These are phyloP conservation scores for Phytomonas francai DNA, from an alignment of 208 protist genomes.

Conservation along the genomic window DNA sequence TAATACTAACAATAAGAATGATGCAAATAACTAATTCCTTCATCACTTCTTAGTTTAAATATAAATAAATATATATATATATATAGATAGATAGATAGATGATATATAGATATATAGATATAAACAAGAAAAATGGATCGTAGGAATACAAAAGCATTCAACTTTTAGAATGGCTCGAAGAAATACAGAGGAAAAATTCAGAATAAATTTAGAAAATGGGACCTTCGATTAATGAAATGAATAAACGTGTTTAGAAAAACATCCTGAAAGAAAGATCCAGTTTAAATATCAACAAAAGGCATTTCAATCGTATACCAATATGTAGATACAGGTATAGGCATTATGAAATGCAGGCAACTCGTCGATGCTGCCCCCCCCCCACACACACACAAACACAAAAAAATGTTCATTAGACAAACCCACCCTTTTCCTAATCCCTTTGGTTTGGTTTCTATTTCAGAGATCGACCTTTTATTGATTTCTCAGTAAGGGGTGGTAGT, in stretches of 20 bases:
- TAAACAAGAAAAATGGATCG: slow-evolving; percentile 4
- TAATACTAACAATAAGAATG: too few relatives aligned
- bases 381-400: too few relatives aligned
- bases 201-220: slow-evolving; percentile 1
- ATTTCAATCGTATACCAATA: slow-evolving; percentile 1
- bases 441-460: too few relatives aligned
- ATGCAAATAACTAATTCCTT: too few relatives aligned
- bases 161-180: background rate
- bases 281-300: background rate
- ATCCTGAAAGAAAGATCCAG: slow-evolving; percentile 2
- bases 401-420: too few relatives aligned
- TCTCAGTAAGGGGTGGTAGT: background rate
- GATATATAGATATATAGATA: background rate
- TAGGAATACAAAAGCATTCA: slow-evolving; percentile 7
- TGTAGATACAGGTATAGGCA: background rate
- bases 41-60: too few relatives aligned
- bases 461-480: background rate
- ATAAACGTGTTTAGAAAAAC: background rate
- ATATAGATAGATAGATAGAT: too few relatives aligned
- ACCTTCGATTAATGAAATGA: background rate
- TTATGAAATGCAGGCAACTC: background rate
- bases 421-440: too few relatives aligned
- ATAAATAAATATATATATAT: too few relatives aligned
- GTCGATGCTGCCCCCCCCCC: too few relatives aligned
- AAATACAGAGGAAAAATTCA: slow-evolving; percentile 8